A percentile compares a stretch with the other conserved stretches of the same genome.
Conservation (phyloP, 257 asterid species). For the Solanum stenotomum region DNA sequence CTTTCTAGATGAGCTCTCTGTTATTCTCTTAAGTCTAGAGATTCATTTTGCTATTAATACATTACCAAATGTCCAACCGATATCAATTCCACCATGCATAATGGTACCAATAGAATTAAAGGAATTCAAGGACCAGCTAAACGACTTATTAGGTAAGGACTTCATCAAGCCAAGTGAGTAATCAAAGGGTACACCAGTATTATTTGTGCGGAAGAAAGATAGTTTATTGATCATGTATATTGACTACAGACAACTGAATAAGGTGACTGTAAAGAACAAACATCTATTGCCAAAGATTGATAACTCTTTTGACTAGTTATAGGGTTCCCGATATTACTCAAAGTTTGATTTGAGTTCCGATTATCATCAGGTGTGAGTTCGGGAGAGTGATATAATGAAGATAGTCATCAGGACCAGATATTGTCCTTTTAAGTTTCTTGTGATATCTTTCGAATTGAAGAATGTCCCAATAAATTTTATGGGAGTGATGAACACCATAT, state of each 20-base stretch:
- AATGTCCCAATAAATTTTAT: too few relatives aligned
- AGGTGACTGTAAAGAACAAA: not conserved
- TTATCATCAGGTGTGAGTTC: not conserved
- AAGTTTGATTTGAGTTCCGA: not conserved
- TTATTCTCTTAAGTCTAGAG: not conserved
- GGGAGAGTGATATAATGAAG: not conserved
- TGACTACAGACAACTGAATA: not conserved
- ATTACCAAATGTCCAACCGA: not conserved
- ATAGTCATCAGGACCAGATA: too few relatives aligned
- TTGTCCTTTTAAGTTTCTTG: not conserved
- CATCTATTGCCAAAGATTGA: not conserved
- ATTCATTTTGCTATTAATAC: not conserved
- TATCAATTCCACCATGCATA: not conserved
- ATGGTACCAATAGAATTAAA: too few relatives aligned
- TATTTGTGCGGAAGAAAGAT: not conserved
- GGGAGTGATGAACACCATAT: not conserved
- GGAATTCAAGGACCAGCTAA: not conserved
- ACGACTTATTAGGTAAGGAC: not conserved
- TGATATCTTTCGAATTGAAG: not conserved
- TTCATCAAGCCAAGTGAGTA: not conserved
- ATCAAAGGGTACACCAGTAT: not conserved
- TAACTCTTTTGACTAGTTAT: not conserved
- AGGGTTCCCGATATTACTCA: not conserved
- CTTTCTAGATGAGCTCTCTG: not conserved
- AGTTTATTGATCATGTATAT: not conserved